Percentiles rank a stretch among this genome's conserved stretches.
These are phyloP conservation scores for Dictyostelium capitatum DNA, from an alignment of 78 protist genomes.

Conservation along the genomic window DNA sequence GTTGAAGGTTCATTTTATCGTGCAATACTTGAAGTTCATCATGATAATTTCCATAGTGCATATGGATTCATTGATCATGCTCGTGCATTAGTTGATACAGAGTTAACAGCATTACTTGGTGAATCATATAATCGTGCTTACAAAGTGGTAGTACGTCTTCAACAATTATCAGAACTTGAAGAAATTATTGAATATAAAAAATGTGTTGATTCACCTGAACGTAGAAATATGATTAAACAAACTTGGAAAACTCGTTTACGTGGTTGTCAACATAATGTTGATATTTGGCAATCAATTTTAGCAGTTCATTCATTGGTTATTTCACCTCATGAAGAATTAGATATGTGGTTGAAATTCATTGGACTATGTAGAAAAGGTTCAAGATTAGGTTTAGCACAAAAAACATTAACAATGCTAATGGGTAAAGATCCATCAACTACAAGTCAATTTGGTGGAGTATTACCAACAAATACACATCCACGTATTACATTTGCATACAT, in stretches of 20 bases:
- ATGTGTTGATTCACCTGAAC: constrained; percentile 28
- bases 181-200: constrained; percentile 88
- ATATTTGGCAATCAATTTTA: constrained; percentile 96
- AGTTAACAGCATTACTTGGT: constrained; percentile 93
- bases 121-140: constrained; percentile 95
- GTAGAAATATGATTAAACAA: constrained; percentile 67
- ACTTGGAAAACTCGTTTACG: constrained; percentile 92
- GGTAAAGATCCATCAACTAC: constrained; percentile 70
- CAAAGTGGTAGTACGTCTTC: constrained; percentile 85
- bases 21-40: constrained; percentile 87
- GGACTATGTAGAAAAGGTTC: constrained; percentile 91
- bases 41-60: constrained; percentile 65
- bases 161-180: constrained; percentile 95
- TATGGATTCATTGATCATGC: constrained; percentile 83
- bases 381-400: constrained; percentile 81
- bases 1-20: constrained; percentile 87
- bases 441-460: constrained; percentile 39
- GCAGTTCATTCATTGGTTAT: constrained; percentile 92
- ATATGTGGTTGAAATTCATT: constrained; percentile 91
- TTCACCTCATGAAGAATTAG: constrained; percentile 88
- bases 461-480: constrained; percentile 84
- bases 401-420: constrained; percentile 77
- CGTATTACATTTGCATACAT: constrained; percentile 90
- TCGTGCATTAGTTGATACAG: constrained; percentile 90
- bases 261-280: constrained; percentile 90